Conservation (phyloP, 2,329 filamentous ascomycete genomes). For the Lecanicillium sp. region DNA sequence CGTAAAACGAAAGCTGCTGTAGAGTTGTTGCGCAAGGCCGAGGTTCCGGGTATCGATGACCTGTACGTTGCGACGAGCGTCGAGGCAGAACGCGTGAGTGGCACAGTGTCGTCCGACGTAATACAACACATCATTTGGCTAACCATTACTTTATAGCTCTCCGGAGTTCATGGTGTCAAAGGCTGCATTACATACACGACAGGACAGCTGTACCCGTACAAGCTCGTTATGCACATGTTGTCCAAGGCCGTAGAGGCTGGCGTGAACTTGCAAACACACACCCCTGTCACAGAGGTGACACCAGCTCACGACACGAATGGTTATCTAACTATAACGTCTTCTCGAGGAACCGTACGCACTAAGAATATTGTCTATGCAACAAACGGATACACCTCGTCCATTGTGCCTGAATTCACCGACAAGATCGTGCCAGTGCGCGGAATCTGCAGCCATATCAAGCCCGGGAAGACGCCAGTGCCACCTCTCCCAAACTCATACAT, state of each 20-base stretch:
- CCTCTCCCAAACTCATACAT: slow-evolving; percentile 14
- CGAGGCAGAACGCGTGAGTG: slow-evolving; percentile 16
- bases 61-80: slow-evolving; percentile 13
- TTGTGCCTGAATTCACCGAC: slow-evolving; percentile 50
- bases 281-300: slow-evolving; percentile 14
- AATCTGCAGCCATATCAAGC: slow-evolving; percentile 21
- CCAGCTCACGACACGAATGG: slow-evolving; percentile 9
- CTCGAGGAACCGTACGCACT: slow-evolving; percentile 10
- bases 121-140: too few relatives aligned
- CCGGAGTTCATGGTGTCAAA: slow-evolving; percentile 28
- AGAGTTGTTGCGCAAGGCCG: too few relatives aligned
- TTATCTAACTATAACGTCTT: too few relatives aligned
- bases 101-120: too few relatives aligned
- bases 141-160: slow-evolving; percentile 14
- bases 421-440: slow-evolving; percentile 58
- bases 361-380: slow-evolving; percentile 53
- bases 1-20: too few relatives aligned
- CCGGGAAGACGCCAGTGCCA: slow-evolving; percentile 4
- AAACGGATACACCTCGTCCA: slow-evolving; percentile 57
- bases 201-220: slow-evolving; percentile 23
- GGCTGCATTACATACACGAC: slow-evolving; percentile 22
- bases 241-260: slow-evolving; percentile 12
- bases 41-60: too few relatives aligned
- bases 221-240: slow-evolving; percentile 20
- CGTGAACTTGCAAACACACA: slow-evolving; percentile 22